These are phyloP conservation scores for Nicotiana knightiana DNA, from an alignment of 257 asterid species.

Conservation along the genomic window DNA sequence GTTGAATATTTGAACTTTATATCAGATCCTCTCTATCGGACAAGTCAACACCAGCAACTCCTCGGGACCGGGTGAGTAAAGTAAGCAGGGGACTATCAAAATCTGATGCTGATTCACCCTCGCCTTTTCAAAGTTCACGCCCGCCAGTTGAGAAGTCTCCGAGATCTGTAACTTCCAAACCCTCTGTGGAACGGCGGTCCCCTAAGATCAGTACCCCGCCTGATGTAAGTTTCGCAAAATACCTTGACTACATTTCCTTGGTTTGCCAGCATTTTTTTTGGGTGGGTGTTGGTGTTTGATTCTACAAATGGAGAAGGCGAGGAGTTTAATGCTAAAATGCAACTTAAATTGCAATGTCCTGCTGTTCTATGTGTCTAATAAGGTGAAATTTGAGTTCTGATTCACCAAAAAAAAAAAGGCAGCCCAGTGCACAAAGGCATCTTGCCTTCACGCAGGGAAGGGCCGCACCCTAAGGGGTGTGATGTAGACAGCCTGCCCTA, in stretches of 20 bases:
- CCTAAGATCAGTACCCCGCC: slow-evolving; percentile 68
- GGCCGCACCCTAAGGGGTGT: too few species aligned
- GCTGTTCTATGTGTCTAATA: neutral
- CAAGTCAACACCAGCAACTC: slow-evolving; percentile 53
- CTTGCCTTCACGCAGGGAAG: too few species aligned
- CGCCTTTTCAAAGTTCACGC: slow-evolving; percentile 62
- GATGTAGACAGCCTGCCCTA: too few species aligned
- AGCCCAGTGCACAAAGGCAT: too few species aligned
- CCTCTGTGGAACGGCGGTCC: slow-evolving; percentile 51
- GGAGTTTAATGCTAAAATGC: neutral
- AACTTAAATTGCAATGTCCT: neutral
- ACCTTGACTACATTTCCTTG: neutral
- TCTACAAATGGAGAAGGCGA: neutral
- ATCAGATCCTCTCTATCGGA: slow-evolving; percentile 65
- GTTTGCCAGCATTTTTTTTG: neutral
- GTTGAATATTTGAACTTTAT: slow-evolving; percentile 2
- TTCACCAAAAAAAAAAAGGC: neutral
- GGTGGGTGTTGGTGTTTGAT: neutral
- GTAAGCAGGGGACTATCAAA: slow-evolving; percentile 53
- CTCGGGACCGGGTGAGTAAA: slow-evolving; percentile 39
- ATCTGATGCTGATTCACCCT: slow-evolving; percentile 60
- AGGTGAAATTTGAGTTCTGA: neutral
- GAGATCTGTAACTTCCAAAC: slow-evolving; percentile 63
- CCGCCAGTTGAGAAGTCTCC: slow-evolving; percentile 62
- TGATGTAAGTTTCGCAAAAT: slow-evolving; percentile 48